Percentiles rank a stretch among this genome's conserved stretches.
Conservation (phyloP, 108 stramenopile species). For the Cyclotella atomus region DNA sequence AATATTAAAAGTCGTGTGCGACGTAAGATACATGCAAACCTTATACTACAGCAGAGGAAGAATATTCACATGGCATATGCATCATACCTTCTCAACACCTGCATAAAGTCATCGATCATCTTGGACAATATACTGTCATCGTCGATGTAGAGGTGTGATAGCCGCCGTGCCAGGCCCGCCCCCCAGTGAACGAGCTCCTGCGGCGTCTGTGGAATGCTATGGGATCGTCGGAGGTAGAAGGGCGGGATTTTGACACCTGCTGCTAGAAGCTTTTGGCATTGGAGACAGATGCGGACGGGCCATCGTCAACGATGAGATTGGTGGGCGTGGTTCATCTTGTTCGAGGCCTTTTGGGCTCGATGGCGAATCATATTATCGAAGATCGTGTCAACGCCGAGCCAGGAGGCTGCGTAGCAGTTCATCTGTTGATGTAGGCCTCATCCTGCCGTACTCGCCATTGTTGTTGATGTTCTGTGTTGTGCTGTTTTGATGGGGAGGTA, state of each 20-base stretch:
- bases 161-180: constrained; percentile 55
- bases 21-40: too few relatives aligned
- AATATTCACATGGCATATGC: too few relatives aligned
- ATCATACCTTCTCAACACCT: too few relatives aligned
- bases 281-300: constrained; percentile 49
- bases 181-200: constrained; percentile 33
- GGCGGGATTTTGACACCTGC: constrained; percentile 27
- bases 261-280: constrained; percentile 56
- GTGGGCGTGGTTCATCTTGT: constrained; percentile 22
- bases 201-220: constrained; percentile 18
- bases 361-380: constrained; percentile 71
- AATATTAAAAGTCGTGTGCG: too few relatives aligned
- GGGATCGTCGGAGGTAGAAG: constrained; percentile 12
- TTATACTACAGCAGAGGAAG: too few relatives aligned
- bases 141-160: too few relatives aligned
- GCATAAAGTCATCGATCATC: constrained; percentile 16
- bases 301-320: constrained; percentile 33
- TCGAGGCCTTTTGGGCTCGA: constrained; percentile 58
- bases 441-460: too few relatives aligned
- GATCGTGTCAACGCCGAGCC: constrained; percentile 74
- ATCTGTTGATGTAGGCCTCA: too few relatives aligned
- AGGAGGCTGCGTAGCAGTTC: constrained; percentile 82
- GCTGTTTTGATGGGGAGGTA: too few relatives aligned
- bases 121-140: too few relatives aligned
- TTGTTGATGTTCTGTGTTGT: too few relatives aligned